Conservation (phyloP, 73 alveolate genomes). For the Stentor roeselii region DNA sequence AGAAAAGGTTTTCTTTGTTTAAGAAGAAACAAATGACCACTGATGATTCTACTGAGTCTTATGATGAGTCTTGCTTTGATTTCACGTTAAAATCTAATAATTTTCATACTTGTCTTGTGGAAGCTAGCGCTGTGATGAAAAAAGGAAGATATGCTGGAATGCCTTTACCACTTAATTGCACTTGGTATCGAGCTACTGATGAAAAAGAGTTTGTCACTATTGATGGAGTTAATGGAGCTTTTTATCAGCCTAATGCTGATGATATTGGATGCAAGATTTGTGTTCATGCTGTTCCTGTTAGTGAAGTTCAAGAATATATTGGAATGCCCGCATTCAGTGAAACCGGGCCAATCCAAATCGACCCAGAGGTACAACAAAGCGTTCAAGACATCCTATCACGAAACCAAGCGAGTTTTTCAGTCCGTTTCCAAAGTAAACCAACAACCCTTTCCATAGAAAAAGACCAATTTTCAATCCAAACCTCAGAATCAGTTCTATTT, state of each 20-base stretch:
- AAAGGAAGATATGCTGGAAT: slow-evolving; percentile 51
- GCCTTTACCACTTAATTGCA: slow-evolving; percentile 62
- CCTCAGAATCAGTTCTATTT: background rate
- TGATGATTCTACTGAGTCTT: background rate
- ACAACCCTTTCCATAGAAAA: background rate
- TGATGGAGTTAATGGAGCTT: slow-evolving; percentile 50
- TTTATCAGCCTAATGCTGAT: slow-evolving; percentile 58
- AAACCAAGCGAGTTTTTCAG: slow-evolving; percentile 9
- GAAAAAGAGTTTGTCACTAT: slow-evolving; percentile 45
- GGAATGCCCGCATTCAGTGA: slow-evolving; percentile 76
- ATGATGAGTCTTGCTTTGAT: slow-evolving; percentile 56
- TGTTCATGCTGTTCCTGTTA: slow-evolving; percentile 68
- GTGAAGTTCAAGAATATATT: slow-evolving; percentile 61
- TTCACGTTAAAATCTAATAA: slow-evolving; percentile 53
- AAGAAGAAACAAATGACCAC: slow-evolving; percentile 14
- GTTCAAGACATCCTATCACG: slow-evolving; percentile 13
- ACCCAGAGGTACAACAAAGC: slow-evolving; percentile 36
- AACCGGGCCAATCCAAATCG: slow-evolving; percentile 60
- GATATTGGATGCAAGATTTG: slow-evolving; percentile 57
- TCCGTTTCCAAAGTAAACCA: background rate
- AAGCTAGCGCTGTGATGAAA: slow-evolving; percentile 51
- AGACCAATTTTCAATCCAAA: background rate
- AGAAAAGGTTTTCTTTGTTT: background rate
- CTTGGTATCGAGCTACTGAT: slow-evolving; percentile 49
- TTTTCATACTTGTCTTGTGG: slow-evolving; percentile 42